Evolutionary conservation across 352 stramenopile genomes (phyloP), one percentile per base, ranked within the genome.

Genomic region (Phytophthora nicotianae): DNA sequence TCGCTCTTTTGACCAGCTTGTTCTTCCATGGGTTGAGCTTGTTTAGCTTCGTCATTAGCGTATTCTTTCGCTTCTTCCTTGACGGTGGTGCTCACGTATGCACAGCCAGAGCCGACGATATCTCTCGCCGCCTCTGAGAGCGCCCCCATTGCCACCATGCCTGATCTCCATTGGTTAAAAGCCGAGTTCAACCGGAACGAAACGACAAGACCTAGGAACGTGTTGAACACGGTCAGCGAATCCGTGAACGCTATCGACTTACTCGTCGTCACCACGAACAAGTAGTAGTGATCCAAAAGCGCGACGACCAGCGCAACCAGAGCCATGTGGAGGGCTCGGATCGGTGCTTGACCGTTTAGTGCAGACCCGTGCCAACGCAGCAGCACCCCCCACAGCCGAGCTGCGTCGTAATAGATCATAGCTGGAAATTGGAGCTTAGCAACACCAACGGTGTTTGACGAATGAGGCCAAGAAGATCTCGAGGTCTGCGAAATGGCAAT

Each of bases 141-240:
- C 3, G 80, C 72, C 11, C 80, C 80, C 43, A 88, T 75, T 6
- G 81, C 79, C n/a, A 90, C 71, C 46, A 92, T 81, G 5, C 83
- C 83, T n/a, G 75, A 63, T 47, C 83, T 78, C 83, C 83, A 92
- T 50, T 92, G 83, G 46, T 79, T 70, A 63, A 92, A 92, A 8
- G 83, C 83, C 50, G 83, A 92, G 55, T 92, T 92, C 54, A 92
- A 62, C 7, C 83, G 83, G 59, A 92, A 92, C 27, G 81, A 90
- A 56, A 90, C 72, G 19, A 76, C 86, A 57, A 92, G 78, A 4
- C 81, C 83, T 9, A 92, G 65, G 45, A 92, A 92, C 45, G 81
- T 89, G 72, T 92, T 92, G 70, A 92, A 90, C 13, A 92, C 83
- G 35, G 81, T 88, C 37, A 92, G 64, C 32, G 83, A 89, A 66